A percentile compares a stretch with the other conserved stretches of the same genome.
Evolutionary conservation across 225 moss, liverwort and hornwort genomes (phyloP).

Genomic region (Sphagnum contortum): DNA sequence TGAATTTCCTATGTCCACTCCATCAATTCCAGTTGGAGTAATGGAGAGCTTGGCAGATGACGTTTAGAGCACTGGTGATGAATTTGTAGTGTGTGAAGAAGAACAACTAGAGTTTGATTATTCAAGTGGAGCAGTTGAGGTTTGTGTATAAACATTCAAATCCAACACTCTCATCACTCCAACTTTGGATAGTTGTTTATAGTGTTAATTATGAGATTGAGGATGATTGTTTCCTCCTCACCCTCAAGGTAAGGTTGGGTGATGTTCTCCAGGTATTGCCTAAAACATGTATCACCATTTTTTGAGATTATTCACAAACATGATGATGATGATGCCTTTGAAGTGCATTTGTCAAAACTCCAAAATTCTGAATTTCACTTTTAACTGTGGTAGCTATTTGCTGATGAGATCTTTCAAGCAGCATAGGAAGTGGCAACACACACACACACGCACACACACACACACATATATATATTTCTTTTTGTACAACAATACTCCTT

Average conservation of each 20-base stretch:
- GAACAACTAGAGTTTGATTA: neutral
- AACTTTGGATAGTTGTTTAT: slow-evolving; percentile 71
- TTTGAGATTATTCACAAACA: too few relatives aligned
- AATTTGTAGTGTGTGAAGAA: neutral
- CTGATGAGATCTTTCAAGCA: neutral
- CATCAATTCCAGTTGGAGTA: slow-evolving; percentile 14
- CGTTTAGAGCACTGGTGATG: neutral
- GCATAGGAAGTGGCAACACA: neutral
- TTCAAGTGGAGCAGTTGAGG: neutral
- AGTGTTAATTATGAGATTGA: slow-evolving; percentile 62
- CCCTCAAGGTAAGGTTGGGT: slow-evolving; percentile 38
- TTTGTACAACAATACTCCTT: too few relatives aligned
- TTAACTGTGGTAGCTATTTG: too few relatives aligned
- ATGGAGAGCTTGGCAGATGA: neutral
- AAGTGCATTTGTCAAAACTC: too few relatives aligned
- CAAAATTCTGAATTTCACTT: too few relatives aligned
- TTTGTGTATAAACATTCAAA: slow-evolving; percentile 4
- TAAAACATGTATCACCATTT: slow-evolving; percentile 15
- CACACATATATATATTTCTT: too few relatives aligned
- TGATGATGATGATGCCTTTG: neutral
- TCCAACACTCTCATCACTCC: slow-evolving; percentile 49
- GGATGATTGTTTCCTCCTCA: slow-evolving; percentile 49
- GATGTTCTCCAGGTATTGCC: slow-evolving; percentile 89
- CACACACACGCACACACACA: slow-evolving; percentile 43
- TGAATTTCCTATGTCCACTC: neutral